Conservation (phyloP, 2,329 filamentous ascomycete genomes). For the Penicillium sp. region DNA sequence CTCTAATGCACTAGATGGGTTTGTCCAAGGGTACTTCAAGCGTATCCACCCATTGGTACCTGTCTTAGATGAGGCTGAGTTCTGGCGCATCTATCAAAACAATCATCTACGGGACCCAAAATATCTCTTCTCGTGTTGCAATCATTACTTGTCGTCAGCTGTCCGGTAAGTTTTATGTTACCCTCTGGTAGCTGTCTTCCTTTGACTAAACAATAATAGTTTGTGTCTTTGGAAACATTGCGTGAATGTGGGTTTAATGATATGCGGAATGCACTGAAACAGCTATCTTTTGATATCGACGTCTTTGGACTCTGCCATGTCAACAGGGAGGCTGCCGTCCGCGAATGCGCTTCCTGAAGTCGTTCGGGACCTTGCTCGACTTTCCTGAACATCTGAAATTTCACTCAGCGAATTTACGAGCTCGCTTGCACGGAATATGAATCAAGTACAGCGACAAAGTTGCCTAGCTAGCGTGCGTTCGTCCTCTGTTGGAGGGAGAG, state of each 20-base stretch:
- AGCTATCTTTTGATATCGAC: slow-evolving; percentile 33
- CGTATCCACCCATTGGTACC: slow-evolving; percentile 32
- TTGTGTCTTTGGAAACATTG: slow-evolving; percentile 49
- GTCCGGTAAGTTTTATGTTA: slow-evolving; percentile 30
- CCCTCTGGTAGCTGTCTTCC: too few species aligned
- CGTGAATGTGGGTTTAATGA: slow-evolving; percentile 39
- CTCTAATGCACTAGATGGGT: slow-evolving; percentile 45
- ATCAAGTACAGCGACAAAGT: not conserved
- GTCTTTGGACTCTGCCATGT: slow-evolving; percentile 25
- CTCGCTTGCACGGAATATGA: too few species aligned
- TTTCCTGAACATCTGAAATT: slow-evolving; percentile 21
- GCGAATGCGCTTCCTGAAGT: slow-evolving; percentile 20
- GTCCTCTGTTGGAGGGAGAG: not conserved
- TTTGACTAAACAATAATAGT: slow-evolving; percentile 28
- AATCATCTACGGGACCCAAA: slow-evolving; percentile 1
- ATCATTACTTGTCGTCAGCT: slow-evolving; percentile 31
- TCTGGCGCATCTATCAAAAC: slow-evolving; percentile 37
- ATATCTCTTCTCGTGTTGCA: slow-evolving; percentile 34
- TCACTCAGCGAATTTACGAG: not conserved
- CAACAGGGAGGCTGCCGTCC: slow-evolving; percentile 21
- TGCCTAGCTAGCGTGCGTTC: not conserved
- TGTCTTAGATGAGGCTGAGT: slow-evolving; percentile 43
- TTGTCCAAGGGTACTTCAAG: slow-evolving; percentile 42
- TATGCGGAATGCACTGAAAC: slow-evolving; percentile 45
- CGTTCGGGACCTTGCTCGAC: slow-evolving; percentile 18